Conservation (phyloP, 2,329 filamentous ascomycete species). For the Xylaria sp. region DNA sequence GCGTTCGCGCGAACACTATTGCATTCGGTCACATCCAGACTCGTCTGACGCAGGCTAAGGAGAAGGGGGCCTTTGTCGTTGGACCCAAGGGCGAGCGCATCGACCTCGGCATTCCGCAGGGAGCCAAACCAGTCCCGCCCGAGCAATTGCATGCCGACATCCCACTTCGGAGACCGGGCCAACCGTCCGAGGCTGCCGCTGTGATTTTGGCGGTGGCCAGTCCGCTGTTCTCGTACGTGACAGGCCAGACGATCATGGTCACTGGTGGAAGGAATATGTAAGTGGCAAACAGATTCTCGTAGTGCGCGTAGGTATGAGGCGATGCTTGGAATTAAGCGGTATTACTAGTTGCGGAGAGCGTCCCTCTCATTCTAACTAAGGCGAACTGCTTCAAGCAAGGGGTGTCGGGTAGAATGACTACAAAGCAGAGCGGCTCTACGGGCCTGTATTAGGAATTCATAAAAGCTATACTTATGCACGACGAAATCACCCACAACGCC, state of each 20-base stretch:
- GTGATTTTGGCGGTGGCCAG: slow-evolving; percentile 79
- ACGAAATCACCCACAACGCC: slow-evolving; percentile 35
- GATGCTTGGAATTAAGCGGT: background rate
- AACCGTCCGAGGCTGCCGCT: slow-evolving; percentile 79
- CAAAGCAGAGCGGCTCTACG: slow-evolving; percentile 11
- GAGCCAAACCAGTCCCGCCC: slow-evolving; percentile 54
- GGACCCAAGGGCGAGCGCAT: slow-evolving; percentile 78
- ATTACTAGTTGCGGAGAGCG: background rate
- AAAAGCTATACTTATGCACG: slow-evolving; percentile 31
- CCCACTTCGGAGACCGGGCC: slow-evolving; percentile 76
- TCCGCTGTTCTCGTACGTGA: slow-evolving; percentile 83
- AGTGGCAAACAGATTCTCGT: background rate
- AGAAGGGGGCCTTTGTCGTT: slow-evolving; percentile 78
- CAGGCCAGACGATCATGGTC: slow-evolving; percentile 85
- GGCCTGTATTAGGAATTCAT: slow-evolving; percentile 31
- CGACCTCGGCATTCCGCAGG: slow-evolving; percentile 72
- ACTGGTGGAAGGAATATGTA: slow-evolving; percentile 75
- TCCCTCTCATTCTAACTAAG: background rate
- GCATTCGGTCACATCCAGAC: slow-evolving; percentile 85
- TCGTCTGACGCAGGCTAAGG: slow-evolving; percentile 81
- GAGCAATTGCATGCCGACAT: slow-evolving; percentile 68
- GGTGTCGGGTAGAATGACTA: background rate
- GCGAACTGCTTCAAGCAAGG: background rate
- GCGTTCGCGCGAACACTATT: slow-evolving; percentile 80
- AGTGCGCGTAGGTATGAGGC: background rate